Percentiles rank a stretch among this genome's conserved stretches.
Evolutionary conservation across 352 stramenopile species (phyloP).

Genomic region (Ophiocytium majus): DNA sequence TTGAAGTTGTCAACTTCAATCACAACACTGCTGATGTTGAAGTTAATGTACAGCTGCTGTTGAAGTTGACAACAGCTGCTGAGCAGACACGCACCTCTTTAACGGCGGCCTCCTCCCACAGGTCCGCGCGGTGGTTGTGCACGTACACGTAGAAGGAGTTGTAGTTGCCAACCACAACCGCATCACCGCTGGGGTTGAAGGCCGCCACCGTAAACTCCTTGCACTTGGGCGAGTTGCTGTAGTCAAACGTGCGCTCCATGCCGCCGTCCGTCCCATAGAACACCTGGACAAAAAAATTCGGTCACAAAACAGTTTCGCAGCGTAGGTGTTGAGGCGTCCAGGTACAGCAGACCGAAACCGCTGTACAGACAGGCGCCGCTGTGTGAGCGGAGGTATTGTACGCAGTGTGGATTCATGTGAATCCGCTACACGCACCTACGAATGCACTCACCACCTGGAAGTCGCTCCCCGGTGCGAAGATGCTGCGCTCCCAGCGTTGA

Average conservation of each 20-base stretch:
- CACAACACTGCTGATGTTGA: too few relatives aligned
- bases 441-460: background rate
- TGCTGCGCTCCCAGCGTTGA: background rate
- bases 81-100: too few relatives aligned
- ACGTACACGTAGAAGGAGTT: slow-evolving; percentile 84
- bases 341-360: background rate
- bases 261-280: slow-evolving; percentile 85
- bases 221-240: slow-evolving; percentile 59
- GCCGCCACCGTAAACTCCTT: slow-evolving; percentile 60
- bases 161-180: slow-evolving; percentile 86
- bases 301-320: background rate
- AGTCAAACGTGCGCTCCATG: slow-evolving; percentile 80
- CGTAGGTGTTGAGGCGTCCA: background rate
- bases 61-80: too few relatives aligned
- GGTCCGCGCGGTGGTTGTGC: slow-evolving; percentile 62
- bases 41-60: too few relatives aligned
- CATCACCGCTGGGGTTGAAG: slow-evolving; percentile 83
- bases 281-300: background rate
- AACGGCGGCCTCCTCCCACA: slow-evolving; percentile 11
- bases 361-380: background rate
- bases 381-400: too few relatives aligned
- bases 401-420: too few relatives aligned
- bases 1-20: too few relatives aligned
- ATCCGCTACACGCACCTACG: background rate
- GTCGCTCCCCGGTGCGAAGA: too few relatives aligned